A percentile compares a stretch with the other conserved stretches of the same genome.
These are phyloP conservation scores for Nemania abortiva DNA, from an alignment of 2,329 filamentous ascomycete genomes.

Conservation along the genomic window DNA sequence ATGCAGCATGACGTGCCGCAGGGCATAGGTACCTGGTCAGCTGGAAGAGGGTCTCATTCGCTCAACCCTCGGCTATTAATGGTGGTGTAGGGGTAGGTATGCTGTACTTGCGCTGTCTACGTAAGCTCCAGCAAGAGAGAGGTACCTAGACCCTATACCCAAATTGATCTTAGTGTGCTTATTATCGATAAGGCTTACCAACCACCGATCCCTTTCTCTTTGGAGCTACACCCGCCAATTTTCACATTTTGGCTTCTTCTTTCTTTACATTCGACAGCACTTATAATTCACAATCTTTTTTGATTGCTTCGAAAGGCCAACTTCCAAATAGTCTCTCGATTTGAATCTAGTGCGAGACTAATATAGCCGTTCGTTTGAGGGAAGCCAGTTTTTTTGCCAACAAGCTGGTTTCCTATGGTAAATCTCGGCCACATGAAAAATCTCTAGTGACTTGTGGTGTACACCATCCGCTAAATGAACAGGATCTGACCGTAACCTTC, in stretches of 20 bases:
- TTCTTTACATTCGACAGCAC: constrained; percentile 54
- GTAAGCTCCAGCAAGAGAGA: not conserved
- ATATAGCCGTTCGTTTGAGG: constrained; percentile 54
- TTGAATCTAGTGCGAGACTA: constrained; percentile 52
- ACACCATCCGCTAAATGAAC: not conserved
- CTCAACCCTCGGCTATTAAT: not conserved
- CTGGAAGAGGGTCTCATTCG: constrained; percentile 23
- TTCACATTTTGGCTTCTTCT: constrained; percentile 25
- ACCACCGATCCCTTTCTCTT: constrained; percentile 5
- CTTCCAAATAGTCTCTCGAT: constrained; percentile 45
- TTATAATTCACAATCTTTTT: constrained; percentile 46
- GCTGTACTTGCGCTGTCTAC: not conserved
- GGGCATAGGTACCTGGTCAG: constrained; percentile 17
- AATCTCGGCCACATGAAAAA: constrained; percentile 50
- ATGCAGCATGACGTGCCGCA: constrained; percentile 24
- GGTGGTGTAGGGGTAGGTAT: not conserved
- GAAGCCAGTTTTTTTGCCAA: constrained; percentile 46
- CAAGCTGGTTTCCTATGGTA: constrained; percentile 54
- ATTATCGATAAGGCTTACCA: constrained; percentile 34
- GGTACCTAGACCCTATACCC: not conserved
- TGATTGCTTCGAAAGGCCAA: constrained; percentile 47
- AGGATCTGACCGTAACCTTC: not conserved
- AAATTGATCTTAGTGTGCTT: constrained; percentile 12
- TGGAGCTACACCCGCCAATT: not conserved
- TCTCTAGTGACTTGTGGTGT: not conserved